Evolutionary conservation across 331 rosid species (phyloP).

Genomic region (Dryas integrifolia): DNA sequence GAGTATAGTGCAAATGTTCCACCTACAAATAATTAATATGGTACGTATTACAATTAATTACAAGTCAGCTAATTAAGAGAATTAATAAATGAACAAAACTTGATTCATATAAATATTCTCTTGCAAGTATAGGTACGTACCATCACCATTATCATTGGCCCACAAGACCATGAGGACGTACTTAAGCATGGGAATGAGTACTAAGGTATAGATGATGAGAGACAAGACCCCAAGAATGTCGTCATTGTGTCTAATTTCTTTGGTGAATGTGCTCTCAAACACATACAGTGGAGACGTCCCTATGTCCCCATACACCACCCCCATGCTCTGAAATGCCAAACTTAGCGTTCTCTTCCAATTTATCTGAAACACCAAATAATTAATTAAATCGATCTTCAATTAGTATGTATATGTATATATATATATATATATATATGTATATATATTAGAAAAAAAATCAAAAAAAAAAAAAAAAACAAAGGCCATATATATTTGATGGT

Average conservation of each 20-base stretch:
- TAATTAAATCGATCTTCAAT: too few species aligned
- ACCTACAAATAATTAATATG: constrained; percentile 29
- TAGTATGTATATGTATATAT: constrained; percentile 3
- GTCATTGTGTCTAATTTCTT: constrained; percentile 28
- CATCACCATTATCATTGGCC: constrained; percentile 88
- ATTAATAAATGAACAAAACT: too few species aligned
- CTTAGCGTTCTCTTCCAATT: constrained; percentile 50
- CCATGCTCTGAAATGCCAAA: constrained; percentile 82
- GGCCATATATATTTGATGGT: too few species aligned
- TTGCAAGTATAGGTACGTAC: constrained; percentile 2
- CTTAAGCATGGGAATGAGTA: constrained; percentile 60
- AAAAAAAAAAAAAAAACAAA: too few species aligned
- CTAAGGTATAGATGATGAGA: constrained; percentile 70
- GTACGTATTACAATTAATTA: too few species aligned
- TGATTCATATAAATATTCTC: too few species aligned
- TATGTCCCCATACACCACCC: constrained; percentile 81
- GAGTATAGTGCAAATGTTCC: constrained; percentile 86
- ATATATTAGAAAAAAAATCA: too few species aligned
- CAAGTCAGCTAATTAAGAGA: too few species aligned
- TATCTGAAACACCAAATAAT: constrained; percentile 29
- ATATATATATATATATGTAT: too few species aligned
- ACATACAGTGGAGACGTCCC: constrained; percentile 93
- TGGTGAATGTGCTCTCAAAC: constrained; percentile 46
- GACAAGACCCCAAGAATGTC: constrained; percentile 66
- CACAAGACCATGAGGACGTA: constrained; percentile 66